Base-by-base conservation (phyloP, 2,329 filamentous ascomycete species). In the Teratosphaeria destructans region DNA sequence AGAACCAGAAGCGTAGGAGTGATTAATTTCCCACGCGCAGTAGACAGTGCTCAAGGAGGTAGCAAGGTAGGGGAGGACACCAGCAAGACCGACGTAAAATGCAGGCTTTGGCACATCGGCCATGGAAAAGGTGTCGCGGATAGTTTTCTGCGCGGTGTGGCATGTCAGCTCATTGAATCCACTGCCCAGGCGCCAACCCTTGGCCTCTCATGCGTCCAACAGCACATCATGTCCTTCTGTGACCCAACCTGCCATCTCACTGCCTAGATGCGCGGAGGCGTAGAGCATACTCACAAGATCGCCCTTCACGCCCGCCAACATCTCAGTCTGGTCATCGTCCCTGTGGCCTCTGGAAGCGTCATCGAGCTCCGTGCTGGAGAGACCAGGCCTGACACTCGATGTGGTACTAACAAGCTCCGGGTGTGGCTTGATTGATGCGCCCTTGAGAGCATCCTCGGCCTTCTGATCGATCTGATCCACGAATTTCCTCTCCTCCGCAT, bases 21-120 rank as follows among this genome's bases (percentile, higher is more conserved):
- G 85, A 72, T 90, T 92, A 64, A 95, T 84, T 68, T 94, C 85
- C 81, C 86, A 95, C 2, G 89, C 85, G 47, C 95, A 85, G 71
- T 85, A 91, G 58, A 95, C 81, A 0, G 92, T 96, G 37, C 89
- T 84, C 3, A 92, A 70, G 0, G 91, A 95, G 4, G 92, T 96
- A 52, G 81, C 88, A 10, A 95, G 78, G 75, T 96, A 96, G 3
- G 78, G 78, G 16, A 81, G 64, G 2, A 79, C 77, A 63, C 78
- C 78, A n/a, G 78, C 78, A 61, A 80, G 70, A 55, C 78, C 78
- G 61, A 81, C 74, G 63, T 74, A 74, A 66, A 77, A 77, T n/a
- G 78, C 78, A 63, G 79, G 72, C 26, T 68, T 71, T 16, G 78
- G 78, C 10, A 81, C 78, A 12, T 72, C 70, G 23, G 69, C 64